A percentile compares a stretch with the other conserved stretches of the same genome.
phyloP scores from a whole-genome alignment of 2,329 filamentous ascomycete species.

The Fusarium coicis region DNA sequence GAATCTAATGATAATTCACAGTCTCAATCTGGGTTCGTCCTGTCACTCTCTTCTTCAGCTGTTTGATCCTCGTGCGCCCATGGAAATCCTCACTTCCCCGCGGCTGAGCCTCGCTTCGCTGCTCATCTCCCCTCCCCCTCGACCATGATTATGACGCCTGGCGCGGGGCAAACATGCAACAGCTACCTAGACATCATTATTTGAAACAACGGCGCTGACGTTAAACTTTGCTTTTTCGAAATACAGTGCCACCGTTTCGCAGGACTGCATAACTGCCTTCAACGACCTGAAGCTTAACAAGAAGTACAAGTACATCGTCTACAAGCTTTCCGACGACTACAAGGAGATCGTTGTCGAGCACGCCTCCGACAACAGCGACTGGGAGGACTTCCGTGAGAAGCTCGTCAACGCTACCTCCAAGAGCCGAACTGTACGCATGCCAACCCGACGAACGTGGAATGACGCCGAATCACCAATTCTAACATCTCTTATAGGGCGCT shows the following conservation, averaged over 20 bases:
- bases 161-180: constrained; percentile 39
- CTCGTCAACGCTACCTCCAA: constrained; percentile 79
- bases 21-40: constrained; percentile 74
- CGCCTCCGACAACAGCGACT: constrained; percentile 73
- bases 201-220: constrained; percentile 43
- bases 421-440: constrained; percentile 68
- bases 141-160: constrained; percentile 35
- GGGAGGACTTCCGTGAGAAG: constrained; percentile 79
- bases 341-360: constrained; percentile 86
- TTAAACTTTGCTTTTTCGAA: constrained; percentile 10
- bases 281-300: constrained; percentile 87
- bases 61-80: constrained; percentile 23
- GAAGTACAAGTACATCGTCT: constrained; percentile 87
- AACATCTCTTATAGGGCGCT: constrained; percentile 58
- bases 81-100: constrained; percentile 10
- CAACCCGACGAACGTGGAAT: background rate
- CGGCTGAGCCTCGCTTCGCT: constrained; percentile 17
- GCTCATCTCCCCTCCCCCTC: constrained; percentile 21
- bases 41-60: constrained; percentile 24
- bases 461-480: constrained; percentile 6
- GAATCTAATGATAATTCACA: constrained; percentile 47
- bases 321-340: constrained; percentile 86
- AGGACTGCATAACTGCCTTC: constrained; percentile 77
- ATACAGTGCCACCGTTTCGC: constrained; percentile 74
- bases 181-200: constrained; percentile 4